A percentile compares a stretch with the other conserved stretches of the same genome.
Conservation (phyloP, 2,329 filamentous ascomycete species). For the Ampelomyces quisqualis region DNA sequence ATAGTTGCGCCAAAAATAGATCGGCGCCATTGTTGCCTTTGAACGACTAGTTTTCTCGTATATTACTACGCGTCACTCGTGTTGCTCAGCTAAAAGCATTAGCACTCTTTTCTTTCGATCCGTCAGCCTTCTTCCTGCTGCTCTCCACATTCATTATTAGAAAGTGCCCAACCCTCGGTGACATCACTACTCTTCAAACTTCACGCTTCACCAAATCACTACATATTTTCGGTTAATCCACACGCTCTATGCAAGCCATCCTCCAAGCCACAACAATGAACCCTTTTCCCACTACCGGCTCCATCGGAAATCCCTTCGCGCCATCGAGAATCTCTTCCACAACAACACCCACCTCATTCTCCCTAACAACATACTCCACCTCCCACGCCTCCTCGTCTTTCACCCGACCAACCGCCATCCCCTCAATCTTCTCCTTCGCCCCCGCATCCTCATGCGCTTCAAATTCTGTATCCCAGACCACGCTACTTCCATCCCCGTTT, state of each 20-base stretch:
- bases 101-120: no score
- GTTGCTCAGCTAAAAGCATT: no score
- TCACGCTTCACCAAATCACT: neutral
- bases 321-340: slow-evolving; percentile 5
- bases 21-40: neutral
- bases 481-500: slow-evolving; percentile 5
- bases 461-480: slow-evolving; percentile 2
- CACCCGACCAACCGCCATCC: slow-evolving; percentile 12
- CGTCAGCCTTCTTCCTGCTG: no score
- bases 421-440: slow-evolving; percentile 16
- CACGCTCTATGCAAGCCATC: neutral
- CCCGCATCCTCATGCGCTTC: slow-evolving; percentile 7
- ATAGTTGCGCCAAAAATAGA: slow-evolving; percentile 2
- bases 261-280: neutral
- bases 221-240: neutral
- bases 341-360: slow-evolving; percentile 15
- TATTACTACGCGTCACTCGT: neutral
- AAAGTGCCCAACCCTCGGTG: no score
- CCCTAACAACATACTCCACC: slow-evolving; percentile 17
- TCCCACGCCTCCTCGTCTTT: slow-evolving; percentile 9
- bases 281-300: neutral
- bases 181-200: no score
- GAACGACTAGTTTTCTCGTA: slow-evolving; percentile 1
- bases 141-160: no score
- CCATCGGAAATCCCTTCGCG: slow-evolving; percentile 2